Conservation (phyloP, 2,329 filamentous ascomycete species). For the Fusarium duplospermum region DNA sequence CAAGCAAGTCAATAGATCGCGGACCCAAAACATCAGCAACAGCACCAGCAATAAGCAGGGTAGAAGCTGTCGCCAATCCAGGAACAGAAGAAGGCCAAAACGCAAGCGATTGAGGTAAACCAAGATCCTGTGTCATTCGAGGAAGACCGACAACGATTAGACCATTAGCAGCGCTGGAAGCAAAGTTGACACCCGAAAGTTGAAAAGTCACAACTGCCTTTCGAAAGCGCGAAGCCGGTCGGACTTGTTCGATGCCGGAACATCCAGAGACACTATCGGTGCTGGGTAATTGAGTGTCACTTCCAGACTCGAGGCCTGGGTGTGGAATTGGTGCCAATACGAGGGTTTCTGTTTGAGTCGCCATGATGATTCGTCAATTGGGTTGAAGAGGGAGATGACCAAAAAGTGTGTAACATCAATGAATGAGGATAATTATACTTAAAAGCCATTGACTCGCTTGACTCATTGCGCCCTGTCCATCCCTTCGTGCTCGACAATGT, state of each 20-base stretch:
- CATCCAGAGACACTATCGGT: background rate
- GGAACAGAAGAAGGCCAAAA: slow-evolving; percentile 55
- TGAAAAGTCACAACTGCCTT: slow-evolving; percentile 37
- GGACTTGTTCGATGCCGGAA: background rate
- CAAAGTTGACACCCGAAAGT: slow-evolving; percentile 42
- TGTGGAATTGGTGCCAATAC: background rate
- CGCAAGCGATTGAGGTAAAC: slow-evolving; percentile 47
- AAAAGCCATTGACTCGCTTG: background rate
- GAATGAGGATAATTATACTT: background rate
- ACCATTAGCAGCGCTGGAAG: slow-evolving; percentile 39
- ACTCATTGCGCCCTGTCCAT: background rate
- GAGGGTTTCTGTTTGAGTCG: background rate
- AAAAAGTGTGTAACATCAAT: background rate
- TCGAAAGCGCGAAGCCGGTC: slow-evolving; percentile 24
- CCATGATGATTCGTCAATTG: background rate
- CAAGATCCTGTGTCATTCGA: slow-evolving; percentile 52
- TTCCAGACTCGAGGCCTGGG: background rate
- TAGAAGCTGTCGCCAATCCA: slow-evolving; percentile 50
- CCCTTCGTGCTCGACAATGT: background rate
- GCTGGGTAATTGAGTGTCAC: background rate
- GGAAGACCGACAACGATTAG: slow-evolving; percentile 55
- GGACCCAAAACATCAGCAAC: slow-evolving; percentile 53
- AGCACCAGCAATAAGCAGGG: slow-evolving; percentile 53
- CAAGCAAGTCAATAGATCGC: slow-evolving; percentile 48
- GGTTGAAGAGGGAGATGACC: background rate